phyloP scores from a whole-genome alignment of 208 protist species.

The Acanthamoeba royreba region DNA sequence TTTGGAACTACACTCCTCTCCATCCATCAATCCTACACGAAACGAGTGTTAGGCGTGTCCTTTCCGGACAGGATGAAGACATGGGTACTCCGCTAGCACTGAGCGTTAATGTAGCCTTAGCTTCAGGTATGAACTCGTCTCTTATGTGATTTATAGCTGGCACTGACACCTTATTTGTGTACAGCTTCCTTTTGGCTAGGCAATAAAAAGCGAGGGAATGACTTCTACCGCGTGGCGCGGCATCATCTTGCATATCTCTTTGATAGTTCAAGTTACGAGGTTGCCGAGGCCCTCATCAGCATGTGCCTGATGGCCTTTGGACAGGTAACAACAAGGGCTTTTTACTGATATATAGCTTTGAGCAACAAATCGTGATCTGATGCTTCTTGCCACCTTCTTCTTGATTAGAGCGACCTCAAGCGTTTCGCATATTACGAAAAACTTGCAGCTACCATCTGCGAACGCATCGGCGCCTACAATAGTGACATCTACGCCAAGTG shows the following conservation, averaged over 20 bases:
- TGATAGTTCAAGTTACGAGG: neutral
- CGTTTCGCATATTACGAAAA: neutral
- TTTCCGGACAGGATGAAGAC: neutral
- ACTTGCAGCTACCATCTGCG: neutral
- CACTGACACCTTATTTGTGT: neutral
- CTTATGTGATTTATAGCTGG: neutral
- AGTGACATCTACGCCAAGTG: constrained; percentile 6
- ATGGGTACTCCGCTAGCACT: neutral
- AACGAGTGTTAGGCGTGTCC: neutral
- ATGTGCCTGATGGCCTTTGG: neutral
- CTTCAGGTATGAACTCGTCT: neutral
- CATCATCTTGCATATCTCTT: constrained; percentile 25
- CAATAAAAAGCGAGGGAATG: neutral
- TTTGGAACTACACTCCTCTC: neutral
- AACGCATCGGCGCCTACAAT: neutral
- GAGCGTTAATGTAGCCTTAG: constrained; percentile 4
- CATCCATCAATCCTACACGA: constrained; percentile 23
- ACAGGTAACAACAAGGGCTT: too few relatives aligned
- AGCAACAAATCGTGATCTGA: too few relatives aligned
- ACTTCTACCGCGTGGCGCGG: neutral
- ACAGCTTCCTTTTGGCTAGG: neutral
- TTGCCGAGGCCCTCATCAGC: constrained; percentile 13
- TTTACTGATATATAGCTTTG: too few relatives aligned
- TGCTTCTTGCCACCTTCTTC: too few relatives aligned
- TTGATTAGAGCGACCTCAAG: neutral